Evolutionary conservation across 164 flowering plant genomes (phyloP).

Genomic region (Chimonanthus praecox): DNA sequence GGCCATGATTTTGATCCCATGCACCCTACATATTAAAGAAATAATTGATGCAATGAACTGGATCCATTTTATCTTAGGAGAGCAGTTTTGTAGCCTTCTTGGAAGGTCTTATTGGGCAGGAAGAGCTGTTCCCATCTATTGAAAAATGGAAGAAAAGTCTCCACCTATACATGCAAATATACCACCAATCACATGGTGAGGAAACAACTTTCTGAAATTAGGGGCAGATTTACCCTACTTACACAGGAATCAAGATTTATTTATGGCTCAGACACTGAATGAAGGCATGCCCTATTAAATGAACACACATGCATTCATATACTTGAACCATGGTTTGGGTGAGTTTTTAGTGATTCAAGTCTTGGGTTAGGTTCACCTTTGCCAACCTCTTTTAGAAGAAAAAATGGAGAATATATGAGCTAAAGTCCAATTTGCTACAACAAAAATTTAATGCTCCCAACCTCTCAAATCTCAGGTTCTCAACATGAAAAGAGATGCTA

Average conservation of each 20-base stretch:
- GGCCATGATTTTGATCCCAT: neutral
- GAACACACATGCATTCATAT: too few relatives aligned
- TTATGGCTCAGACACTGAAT: neutral
- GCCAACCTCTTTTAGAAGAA: too few relatives aligned
- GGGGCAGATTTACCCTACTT: neutral
- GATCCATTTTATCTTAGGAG: neutral
- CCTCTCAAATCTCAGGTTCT: too few relatives aligned
- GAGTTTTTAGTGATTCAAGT: too few relatives aligned
- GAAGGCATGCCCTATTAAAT: neutral
- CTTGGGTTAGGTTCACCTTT: too few relatives aligned
- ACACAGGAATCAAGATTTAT: neutral
- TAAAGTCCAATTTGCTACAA: too few relatives aligned
- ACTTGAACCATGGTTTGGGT: too few relatives aligned
- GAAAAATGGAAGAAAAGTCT: neutral
- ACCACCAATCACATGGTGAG: neutral
- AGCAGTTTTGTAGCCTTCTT: neutral
- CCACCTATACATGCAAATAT: neutral
- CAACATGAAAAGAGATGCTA: too few relatives aligned
- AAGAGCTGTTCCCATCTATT: slow-evolving; percentile 1
- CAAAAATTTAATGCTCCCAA: too few relatives aligned
- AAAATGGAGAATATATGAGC: too few relatives aligned
- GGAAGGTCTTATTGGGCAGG: neutral
- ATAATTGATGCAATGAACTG: neutral
- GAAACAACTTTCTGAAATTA: neutral
- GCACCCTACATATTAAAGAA: neutral